phyloP scores from a whole-genome alignment of 257 asterid species.

The Forsythia viridissima region DNA sequence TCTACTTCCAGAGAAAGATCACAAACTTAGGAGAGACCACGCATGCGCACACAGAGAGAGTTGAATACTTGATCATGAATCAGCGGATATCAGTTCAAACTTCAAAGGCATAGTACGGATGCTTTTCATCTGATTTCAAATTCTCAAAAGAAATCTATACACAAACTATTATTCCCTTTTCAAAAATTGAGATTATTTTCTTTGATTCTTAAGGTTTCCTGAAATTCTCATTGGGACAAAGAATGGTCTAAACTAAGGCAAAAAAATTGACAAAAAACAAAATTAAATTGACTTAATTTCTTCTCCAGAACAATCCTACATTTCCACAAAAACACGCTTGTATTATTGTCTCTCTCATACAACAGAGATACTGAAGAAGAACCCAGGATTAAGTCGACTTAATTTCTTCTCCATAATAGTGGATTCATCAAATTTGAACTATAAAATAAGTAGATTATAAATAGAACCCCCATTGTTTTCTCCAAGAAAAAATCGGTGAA shows the following conservation, averaged over 20 bases:
- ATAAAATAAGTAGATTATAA: too few relatives aligned
- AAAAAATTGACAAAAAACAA: neutral
- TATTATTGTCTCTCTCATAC: neutral
- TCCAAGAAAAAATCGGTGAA: conserved; percentile 15
- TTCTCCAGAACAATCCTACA: neutral
- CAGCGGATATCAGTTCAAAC: too few relatives aligned
- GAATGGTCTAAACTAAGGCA: neutral
- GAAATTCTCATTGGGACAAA: neutral
- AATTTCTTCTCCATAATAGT: neutral
- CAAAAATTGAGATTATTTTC: neutral
- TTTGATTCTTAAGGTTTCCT: neutral
- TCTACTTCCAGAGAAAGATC: neutral
- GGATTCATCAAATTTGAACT: neutral
- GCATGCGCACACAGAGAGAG: neutral
- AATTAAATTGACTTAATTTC: neutral
- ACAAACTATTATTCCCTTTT: too few relatives aligned
- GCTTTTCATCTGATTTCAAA: too few relatives aligned
- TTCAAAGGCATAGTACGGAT: too few relatives aligned
- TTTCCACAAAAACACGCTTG: neutral
- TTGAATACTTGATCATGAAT: neutral
- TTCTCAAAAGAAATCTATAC: too few relatives aligned
- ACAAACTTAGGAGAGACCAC: neutral
- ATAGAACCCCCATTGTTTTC: neutral
- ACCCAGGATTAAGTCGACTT: neutral
- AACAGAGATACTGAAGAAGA: neutral